Base-by-base conservation (phyloP, 164 flowering plant species). In the Annona cherimola region DNA sequence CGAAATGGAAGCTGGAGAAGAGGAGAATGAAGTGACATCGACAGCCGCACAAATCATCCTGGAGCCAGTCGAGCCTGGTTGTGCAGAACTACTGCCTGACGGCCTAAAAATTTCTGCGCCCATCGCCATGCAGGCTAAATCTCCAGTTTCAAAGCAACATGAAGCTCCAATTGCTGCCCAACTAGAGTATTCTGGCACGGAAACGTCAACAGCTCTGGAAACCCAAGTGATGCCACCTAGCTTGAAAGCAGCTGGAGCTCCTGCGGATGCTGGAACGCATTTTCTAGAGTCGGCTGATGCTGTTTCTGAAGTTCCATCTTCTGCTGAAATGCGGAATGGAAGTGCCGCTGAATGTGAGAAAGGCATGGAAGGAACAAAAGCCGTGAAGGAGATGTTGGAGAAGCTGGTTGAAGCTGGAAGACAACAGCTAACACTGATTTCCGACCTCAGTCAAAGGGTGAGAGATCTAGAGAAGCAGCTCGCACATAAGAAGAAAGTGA, bases 391-490 rank as follows among this genome's bases (percentile, higher is more conserved):
- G 73, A 78, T 80, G 83, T 63, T 91, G 85, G 86, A 82, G 76
- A 82, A 84, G 78, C 76, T 88, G 61, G 70, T 90, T 4, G 75
- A 84, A 66, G 81, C 87, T 3, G 96, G 94, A 18, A 86, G 81
- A 44, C 83, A 87, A 41, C 92, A 93, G 81, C 50, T 88, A 50
- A 60, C 43, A 2, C 80, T 80, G 1, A 88, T 93, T 46, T 83
- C 86, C 14, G 77, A 68, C 19, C 73, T 93, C 46, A 82, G 72
- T 39, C 81, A 79, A 3, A 86, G 88, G 78, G 86, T 91, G 60
- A 84, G 79, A 61, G 83, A 88, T 64, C 69, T 91, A 80, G 94
- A 93, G 82, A 82, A 63, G 75, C 85, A 78, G 65, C 41, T 87
- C 62, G 45, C 69, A 0, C 84, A 50, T 82, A 85, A 79, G 75